These are phyloP conservation scores for Aspergillus novoparasiticus DNA, from an alignment of 2,329 filamentous ascomycete species.

Conservation along the genomic window DNA sequence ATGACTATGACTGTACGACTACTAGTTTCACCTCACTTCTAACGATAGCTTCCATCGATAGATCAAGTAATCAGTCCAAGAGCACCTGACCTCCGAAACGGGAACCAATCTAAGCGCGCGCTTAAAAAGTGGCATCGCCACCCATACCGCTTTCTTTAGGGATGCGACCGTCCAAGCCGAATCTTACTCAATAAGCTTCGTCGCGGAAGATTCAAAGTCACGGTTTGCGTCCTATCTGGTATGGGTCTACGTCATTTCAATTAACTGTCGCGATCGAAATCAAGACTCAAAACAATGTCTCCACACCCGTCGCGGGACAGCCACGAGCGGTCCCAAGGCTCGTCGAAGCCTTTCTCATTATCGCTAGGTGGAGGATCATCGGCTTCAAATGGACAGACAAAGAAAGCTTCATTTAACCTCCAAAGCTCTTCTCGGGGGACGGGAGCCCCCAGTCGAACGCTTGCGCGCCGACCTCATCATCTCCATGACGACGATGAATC, in stretches of 20 bases:
- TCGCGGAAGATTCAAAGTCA: not conserved
- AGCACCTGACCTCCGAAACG: not conserved
- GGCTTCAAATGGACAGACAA: conserved; percentile 32
- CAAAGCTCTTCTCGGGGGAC: conserved; percentile 27
- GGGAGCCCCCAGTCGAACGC: conserved; percentile 21
- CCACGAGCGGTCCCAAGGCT: conserved; percentile 3
- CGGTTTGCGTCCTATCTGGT: not conserved
- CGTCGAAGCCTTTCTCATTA: conserved; percentile 43
- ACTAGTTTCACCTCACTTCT: conserved; percentile 19
- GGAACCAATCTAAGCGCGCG: conserved; percentile 21
- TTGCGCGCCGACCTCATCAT: conserved; percentile 33
- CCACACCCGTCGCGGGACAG: conserved; percentile 13
- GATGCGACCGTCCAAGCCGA: not conserved
- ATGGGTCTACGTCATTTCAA: not conserved
- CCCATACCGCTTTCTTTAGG: conserved; percentile 4
- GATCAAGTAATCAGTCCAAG: too few species aligned
- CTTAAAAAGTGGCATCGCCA: conserved; percentile 20
- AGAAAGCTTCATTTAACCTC: conserved; percentile 38
- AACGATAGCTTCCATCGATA: not conserved
- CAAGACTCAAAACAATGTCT: conserved; percentile 15
- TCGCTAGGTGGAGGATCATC: conserved; percentile 34
- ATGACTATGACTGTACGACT: conserved; percentile 37
- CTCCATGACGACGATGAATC: conserved; percentile 56
- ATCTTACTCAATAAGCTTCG: not conserved
- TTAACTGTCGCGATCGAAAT: not conserved